Evolutionary conservation across 2,329 filamentous ascomycete genomes (phyloP), one percentile per base, ranked within the genome.

Genomic region (Plectosphaerella plurivora): DNA sequence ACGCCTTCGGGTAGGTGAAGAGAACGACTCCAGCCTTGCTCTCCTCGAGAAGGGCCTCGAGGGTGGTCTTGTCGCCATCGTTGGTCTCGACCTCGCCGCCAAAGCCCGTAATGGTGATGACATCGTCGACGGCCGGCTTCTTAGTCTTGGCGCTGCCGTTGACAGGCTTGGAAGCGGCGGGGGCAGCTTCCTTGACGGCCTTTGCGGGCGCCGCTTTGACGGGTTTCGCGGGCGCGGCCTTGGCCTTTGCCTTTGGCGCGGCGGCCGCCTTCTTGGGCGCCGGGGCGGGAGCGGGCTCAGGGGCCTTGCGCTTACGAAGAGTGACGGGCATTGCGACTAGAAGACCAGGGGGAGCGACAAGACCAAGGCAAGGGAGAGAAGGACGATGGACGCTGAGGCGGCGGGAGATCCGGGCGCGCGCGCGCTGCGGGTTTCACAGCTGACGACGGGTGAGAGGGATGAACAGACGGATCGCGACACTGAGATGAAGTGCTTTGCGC

Each of bases 1-100:
- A 94, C 12, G 94, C 94, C 73, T 89, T 95, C 54, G 94, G 94
- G 67, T 97, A 97, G 33, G 92, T 97, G 70, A 99, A 97, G 28
- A 97, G 75, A 35, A 96, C 90, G 44, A 97, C 88, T 24, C 93
- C 94, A 36, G 82, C 78, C 73, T 89, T 86, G 79, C 91, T 96
- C 65, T 88, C 82, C 49, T 91, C 87, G 47, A 97, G 81, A 22
- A 99, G 83, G 61, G 84, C 77, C 73, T 90, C 87, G 54, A 99
- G 75, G 1, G 84, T 91, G 6, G 88, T 91, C 73, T 87, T 89
- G 51, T 79, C 75, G 62, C 91, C 91, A 58, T 96, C 90, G 59
- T 97, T 85, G 57, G 87, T 94, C 76, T 94, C 84, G 57, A 99
- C 74, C 65, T 94, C 86, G 57, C 82, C 83, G 59, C 83, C 83